Base-by-base conservation (phyloP, 768 basidiomycete species). In the Suillus variegatus region DNA sequence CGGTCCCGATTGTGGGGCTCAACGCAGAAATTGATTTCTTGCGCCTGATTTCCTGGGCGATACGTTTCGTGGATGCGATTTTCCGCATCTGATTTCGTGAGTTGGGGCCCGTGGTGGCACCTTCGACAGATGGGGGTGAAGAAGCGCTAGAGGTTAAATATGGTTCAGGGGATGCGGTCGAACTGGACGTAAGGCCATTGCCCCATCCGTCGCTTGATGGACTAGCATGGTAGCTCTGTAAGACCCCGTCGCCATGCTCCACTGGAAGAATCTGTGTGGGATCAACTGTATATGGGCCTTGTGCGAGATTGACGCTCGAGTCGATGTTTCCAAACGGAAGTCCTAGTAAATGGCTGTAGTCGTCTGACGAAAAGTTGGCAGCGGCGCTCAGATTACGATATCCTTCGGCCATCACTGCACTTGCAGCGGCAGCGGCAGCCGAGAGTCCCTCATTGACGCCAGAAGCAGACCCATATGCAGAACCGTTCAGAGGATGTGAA, bases 161-260 rank as follows among this genome's bases (percentile, higher is more conserved):
- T 51, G 91, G 88, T 71, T 91, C 90, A 38, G 91, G 91, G n/a
- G 89, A 91, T 40, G 89, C 88, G 54, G 85, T 85, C 44, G 88
- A 81, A 71, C 92, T 92, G 14, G 89, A 84, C 64, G 80, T 81
- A 44, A 88, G 79, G 28, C 86, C 88, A 72, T 88, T 91, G 32
- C 85, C 86, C 91, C 91, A 93, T 9, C 86, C 89, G 74, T 93
- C 92, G 74, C 92, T 93, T 18, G 90, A 90, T 7, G 93, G 92
- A 75, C 90, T 94, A 52, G 88, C 80, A 72, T 89, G 91, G 79
- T 86, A 87, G 67, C 80, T 81, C 51, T 82, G 77, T 71, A 83
- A 82, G 13, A 80, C 75, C 66, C 75, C 73, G 43, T 80, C 79
- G 60, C 68, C 64, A 55, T 81, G 79, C 51, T 83, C 81, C 47